phyloP scores from a whole-genome alignment of 495 filamentous ascomycete species.

The Polyplosphaeria fusca region DNA sequence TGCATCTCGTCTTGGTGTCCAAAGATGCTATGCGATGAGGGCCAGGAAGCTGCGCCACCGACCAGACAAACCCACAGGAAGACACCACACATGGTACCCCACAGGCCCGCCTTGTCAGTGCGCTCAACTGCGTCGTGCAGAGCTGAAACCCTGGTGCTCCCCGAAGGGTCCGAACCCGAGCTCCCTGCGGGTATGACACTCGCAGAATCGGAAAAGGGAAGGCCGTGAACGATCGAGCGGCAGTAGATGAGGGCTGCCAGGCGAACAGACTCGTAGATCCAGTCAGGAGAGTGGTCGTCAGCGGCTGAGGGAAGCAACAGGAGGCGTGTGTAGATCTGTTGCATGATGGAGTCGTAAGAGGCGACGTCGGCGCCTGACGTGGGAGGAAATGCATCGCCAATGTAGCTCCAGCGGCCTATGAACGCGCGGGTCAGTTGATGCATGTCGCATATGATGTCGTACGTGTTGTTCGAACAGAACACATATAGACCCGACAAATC shows the following conservation, averaged over 20 bases:
- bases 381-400: slow-evolving; percentile 1
- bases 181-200: slow-evolving; percentile 17
- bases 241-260: slow-evolving; percentile 30
- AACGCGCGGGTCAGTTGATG: slow-evolving; percentile 26
- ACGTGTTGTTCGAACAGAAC: slow-evolving; percentile 16
- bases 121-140: slow-evolving; percentile 21
- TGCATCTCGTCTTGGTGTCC: slow-evolving; percentile 6
- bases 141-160: slow-evolving; percentile 12
- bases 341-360: slow-evolving; percentile 21
- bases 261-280: slow-evolving; percentile 29
- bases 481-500: slow-evolving; percentile 16
- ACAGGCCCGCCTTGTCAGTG: slow-evolving; percentile 18
- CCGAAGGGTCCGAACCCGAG: slow-evolving; percentile 1
- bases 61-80: slow-evolving; percentile 27
- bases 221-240: slow-evolving; percentile 26
- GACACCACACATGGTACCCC: slow-evolving; percentile 26
- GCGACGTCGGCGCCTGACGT: slow-evolving; percentile 3
- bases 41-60: slow-evolving; percentile 17
- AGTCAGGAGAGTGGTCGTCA: slow-evolving; percentile 13
- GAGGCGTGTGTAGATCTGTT: slow-evolving; percentile 24
- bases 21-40: background rate
- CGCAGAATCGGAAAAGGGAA: slow-evolving; percentile 25
- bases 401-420: slow-evolving; percentile 19
- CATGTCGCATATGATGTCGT: slow-evolving; percentile 29
- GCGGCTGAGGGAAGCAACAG: slow-evolving; percentile 7